Evolutionary conservation across 352 stramenopile genomes (phyloP).

Genomic region (Globisporangium ultimum): DNA sequence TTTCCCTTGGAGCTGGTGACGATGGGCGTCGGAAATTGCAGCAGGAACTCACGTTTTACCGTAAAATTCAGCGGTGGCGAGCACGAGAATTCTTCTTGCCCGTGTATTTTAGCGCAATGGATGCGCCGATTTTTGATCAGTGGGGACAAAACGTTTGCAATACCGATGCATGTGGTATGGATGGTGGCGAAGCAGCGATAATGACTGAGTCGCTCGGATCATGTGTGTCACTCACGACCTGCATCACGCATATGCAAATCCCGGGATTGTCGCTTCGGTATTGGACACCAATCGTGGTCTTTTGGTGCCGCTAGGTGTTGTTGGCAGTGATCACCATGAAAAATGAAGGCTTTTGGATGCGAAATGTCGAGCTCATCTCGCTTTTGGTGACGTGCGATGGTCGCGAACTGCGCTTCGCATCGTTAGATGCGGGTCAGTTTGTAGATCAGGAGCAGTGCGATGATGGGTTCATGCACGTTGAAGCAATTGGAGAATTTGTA

Average conservation of each 20-base stretch:
- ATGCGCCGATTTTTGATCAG: slow-evolving; percentile 18
- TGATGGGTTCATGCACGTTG: neutral
- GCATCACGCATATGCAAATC: slow-evolving; percentile 16
- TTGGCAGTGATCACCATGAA: slow-evolving; percentile 25
- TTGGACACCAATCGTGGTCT: slow-evolving; percentile 24
- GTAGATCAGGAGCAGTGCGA: neutral
- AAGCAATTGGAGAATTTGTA: slow-evolving; percentile 15
- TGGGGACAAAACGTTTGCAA: neutral
- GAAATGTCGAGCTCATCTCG: slow-evolving; percentile 17
- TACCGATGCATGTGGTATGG: neutral
- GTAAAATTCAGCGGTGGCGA: slow-evolving; percentile 20
- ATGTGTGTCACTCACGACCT: slow-evolving; percentile 24
- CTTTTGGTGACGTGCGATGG: slow-evolving; percentile 29
- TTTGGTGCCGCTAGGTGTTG: slow-evolving; percentile 34
- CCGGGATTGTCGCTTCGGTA: slow-evolving; percentile 11
- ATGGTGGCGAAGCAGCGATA: slow-evolving; percentile 9
- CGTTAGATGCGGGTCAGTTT: slow-evolving; percentile 12
- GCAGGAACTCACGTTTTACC: slow-evolving; percentile 22
- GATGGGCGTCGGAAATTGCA: slow-evolving; percentile 12
- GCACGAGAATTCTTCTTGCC: slow-evolving; percentile 22
- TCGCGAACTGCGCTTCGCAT: slow-evolving; percentile 22
- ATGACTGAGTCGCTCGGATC: slow-evolving; percentile 28
- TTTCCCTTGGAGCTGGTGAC: slow-evolving; percentile 7
- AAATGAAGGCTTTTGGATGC: slow-evolving; percentile 21
- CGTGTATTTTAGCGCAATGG: slow-evolving; percentile 7